Evolutionary conservation across 257 asterid genomes (phyloP).

Genomic region (Petunia axillaris): DNA sequence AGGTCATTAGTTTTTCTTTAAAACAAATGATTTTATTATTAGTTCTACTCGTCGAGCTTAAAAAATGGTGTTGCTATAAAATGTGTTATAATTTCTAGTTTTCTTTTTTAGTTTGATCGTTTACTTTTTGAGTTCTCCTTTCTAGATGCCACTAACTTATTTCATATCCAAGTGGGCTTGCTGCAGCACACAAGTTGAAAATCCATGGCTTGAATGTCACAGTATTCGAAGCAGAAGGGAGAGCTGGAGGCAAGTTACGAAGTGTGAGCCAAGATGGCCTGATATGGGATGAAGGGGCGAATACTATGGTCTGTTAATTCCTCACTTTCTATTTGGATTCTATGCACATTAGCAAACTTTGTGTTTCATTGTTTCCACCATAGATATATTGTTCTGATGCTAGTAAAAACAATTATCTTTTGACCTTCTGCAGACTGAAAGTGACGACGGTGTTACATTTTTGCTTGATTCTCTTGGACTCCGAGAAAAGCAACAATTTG

Average conservation of each 20-base stretch:
- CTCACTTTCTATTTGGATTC: neutral
- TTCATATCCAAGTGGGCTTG: constrained; percentile 66
- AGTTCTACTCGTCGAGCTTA: neutral
- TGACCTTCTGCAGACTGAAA: constrained; percentile 66
- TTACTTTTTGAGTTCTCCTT: neutral
- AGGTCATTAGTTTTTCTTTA: neutral
- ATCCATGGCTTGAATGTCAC: constrained; percentile 76
- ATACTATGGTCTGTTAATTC: constrained; percentile 71
- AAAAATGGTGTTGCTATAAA: neutral
- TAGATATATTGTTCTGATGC: constrained; percentile 15
- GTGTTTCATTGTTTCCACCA: neutral
- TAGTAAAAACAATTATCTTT: constrained; percentile 25
- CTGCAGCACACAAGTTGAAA: constrained; percentile 93
- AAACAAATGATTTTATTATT: neutral
- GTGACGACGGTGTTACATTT: constrained; percentile 69
- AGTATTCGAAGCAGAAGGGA: constrained; percentile 77
- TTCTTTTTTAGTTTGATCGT: neutral
- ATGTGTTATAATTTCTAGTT: neutral
- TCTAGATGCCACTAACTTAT: neutral
- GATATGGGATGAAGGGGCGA: constrained; percentile 97
- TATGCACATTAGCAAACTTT: neutral
- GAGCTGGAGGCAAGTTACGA: constrained; percentile 87
- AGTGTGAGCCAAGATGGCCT: constrained; percentile 68
- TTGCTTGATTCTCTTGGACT: constrained; percentile 85
- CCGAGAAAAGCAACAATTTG: constrained; percentile 80